Evolutionary conservation across 345 rosid genomes (phyloP).

Genomic region (Euphorbia tirucalli): DNA sequence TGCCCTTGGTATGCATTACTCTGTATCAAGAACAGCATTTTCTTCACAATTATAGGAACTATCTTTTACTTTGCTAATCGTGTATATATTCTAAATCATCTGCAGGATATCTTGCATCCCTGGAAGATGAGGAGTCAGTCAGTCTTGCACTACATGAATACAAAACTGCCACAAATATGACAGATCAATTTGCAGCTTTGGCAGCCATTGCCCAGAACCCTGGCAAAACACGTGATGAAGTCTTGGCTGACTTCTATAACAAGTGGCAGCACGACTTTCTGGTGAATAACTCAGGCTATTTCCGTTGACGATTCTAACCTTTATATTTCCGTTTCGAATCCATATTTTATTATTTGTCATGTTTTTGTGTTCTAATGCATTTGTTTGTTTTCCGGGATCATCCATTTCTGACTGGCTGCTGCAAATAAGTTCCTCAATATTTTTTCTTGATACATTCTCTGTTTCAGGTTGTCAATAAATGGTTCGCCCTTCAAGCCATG

Average conservation of each 20-base stretch:
- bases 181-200: slow-evolving; percentile 89
- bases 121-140: slow-evolving; percentile 53
- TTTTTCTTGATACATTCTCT: not conserved
- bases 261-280: slow-evolving; percentile 86
- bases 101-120: slow-evolving; percentile 83
- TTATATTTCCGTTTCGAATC: no score
- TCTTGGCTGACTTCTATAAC: slow-evolving; percentile 72
- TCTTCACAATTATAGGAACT: not conserved
- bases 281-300: slow-evolving; percentile 40
- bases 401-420: no score
- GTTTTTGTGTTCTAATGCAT: no score
- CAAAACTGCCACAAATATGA: slow-evolving; percentile 82
- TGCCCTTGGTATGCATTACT: slow-evolving; percentile 67
- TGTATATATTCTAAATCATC: slow-evolving; percentile 7
- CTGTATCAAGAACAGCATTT: not conserved
- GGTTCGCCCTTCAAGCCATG: slow-evolving; percentile 92
- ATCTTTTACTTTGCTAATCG: not conserved
- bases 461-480: slow-evolving; percentile 88
- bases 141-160: slow-evolving; percentile 70
- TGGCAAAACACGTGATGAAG: slow-evolving; percentile 74
- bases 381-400: no score
- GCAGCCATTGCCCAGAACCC: slow-evolving; percentile 79
- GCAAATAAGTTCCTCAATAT: no score
- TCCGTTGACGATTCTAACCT: not conserved
- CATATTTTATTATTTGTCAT: no score